Evolutionary conservation across 148 eudicot genomes (phyloP).

Genomic region (Amaranthus hypochondriacus): DNA sequence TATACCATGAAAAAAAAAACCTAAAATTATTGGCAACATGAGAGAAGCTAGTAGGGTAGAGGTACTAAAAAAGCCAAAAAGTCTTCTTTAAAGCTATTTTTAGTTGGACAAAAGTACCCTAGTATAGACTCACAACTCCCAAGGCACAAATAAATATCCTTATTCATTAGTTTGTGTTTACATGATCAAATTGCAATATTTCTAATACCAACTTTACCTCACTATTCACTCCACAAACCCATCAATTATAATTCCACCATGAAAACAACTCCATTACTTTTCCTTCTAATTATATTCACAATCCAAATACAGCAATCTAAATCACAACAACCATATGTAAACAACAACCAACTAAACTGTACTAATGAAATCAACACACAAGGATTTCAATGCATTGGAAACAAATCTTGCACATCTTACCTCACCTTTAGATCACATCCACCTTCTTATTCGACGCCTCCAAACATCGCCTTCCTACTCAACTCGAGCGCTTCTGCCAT

Average conservation of each 20-base stretch:
- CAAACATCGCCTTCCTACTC: constrained; percentile 49
- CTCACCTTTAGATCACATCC: constrained; percentile 57
- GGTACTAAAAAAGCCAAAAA: no score
- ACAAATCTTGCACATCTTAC: constrained; percentile 43
- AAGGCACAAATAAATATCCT: no score
- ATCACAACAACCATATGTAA: constrained; percentile 54
- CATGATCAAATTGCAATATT: no score
- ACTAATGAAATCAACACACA: constrained; percentile 27
- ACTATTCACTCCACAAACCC: no score
- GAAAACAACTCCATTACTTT: neutral
- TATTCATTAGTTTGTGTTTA: no score
- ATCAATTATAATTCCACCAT: neutral
- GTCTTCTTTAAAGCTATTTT: no score
- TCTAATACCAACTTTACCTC: no score
- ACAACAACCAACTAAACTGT: constrained; percentile 63
- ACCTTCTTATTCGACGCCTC: constrained; percentile 37
- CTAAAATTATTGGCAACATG: no score
- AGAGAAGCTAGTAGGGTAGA: no score
- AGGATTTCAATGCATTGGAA: constrained; percentile 57
- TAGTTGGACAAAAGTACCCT: no score
- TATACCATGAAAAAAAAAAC: no score
- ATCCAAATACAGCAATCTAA: constrained; percentile 12
- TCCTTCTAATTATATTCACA: constrained; percentile 10
- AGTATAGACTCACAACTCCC: no score
- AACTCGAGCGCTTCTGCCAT: constrained; percentile 31